Base-by-base conservation (phyloP, 148 eudicot species). In the Diospyros kaki region DNA sequence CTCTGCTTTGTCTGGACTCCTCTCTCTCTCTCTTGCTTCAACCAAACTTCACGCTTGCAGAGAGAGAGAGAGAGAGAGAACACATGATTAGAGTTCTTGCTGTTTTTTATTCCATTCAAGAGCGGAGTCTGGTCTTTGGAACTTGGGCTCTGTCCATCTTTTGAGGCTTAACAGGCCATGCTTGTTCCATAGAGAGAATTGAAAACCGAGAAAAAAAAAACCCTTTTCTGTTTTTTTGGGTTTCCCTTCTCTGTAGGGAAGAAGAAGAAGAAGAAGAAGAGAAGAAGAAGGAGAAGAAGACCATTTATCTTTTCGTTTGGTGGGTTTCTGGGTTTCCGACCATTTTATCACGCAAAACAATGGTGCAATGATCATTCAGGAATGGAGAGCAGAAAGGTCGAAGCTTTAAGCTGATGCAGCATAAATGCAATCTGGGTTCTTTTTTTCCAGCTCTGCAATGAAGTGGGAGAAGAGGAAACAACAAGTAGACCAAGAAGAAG, bases 121-220 rank as follows among this genome's bases (percentile, higher is more conserved):
- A 68, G 58, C 58, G 75, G 69, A 12, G 63, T 15, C 50, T 17
- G 77, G 66, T 66, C 59, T 69, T 84, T 63, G 89, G 87, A 73
- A 82, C 68, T 73, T 77, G 89, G 76, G 84, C 71, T 77, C 46
- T 73, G 72, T 78, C 58, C 85, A 77, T 83, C 89, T 83, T 86
- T 86, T 86, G 83, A 84, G 82, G 71, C 77, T 70, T 74, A 75
- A 68, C 74, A 65, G 75, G 62, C 84, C 88, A 85, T 78, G 88
- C 86, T 78, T 87, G 87, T 78, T 81, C 72, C 73, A 53, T 54
- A 70, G 63, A 41, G 56, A 50, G 53, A 50, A 50, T 44, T 70
- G 50, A 64, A 42, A 28, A 28, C 28, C 28, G 28, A 28, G 28
- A 28, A 28, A 28, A 28, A 0, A 28, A 28, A 46, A 65, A 41